Conservation (phyloP, 441 rosid genomes). For the Jatropha multifida region DNA sequence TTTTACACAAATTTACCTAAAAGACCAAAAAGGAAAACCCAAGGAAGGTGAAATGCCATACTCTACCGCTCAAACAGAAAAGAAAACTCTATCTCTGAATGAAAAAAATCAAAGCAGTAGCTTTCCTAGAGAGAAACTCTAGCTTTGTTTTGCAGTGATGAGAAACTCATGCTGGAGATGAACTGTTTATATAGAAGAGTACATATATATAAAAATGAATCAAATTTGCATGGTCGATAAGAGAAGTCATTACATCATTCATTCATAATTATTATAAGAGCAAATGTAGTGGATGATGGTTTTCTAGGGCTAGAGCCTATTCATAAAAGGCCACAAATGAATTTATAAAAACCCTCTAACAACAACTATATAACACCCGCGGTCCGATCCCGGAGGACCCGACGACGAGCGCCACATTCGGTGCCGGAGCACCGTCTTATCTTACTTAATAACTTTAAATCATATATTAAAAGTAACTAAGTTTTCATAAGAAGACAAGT, state of each 20-base stretch:
- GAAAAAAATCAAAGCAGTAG: not conserved
- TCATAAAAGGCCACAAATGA: too few species aligned
- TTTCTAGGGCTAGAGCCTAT: not conserved
- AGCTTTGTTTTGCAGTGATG: not conserved
- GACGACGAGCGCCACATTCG: too few species aligned
- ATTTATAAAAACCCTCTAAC: too few species aligned
- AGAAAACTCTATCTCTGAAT: not conserved
- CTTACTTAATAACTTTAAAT: too few species aligned
- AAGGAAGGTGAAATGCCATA: constrained; percentile 53
- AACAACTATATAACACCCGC: too few species aligned
- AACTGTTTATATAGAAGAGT: constrained; percentile 43
- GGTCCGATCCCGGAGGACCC: too few species aligned
- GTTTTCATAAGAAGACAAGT: too few species aligned
- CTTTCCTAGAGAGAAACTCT: not conserved
- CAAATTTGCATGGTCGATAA: not conserved
- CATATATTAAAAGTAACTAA: too few species aligned
- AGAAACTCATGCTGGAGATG: not conserved
- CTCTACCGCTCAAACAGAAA: not conserved
- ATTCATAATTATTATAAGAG: too few species aligned
- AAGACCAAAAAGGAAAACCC: constrained; percentile 60
- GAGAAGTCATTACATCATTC: not conserved
- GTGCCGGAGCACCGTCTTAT: too few species aligned
- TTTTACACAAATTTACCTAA: constrained; percentile 38
- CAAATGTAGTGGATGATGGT: not conserved
- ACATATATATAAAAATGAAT: not conserved